Evolutionary conservation across 1,284 basidiomycete species (phyloP).

Genomic region (Lentinula novae-zelandiae): DNA sequence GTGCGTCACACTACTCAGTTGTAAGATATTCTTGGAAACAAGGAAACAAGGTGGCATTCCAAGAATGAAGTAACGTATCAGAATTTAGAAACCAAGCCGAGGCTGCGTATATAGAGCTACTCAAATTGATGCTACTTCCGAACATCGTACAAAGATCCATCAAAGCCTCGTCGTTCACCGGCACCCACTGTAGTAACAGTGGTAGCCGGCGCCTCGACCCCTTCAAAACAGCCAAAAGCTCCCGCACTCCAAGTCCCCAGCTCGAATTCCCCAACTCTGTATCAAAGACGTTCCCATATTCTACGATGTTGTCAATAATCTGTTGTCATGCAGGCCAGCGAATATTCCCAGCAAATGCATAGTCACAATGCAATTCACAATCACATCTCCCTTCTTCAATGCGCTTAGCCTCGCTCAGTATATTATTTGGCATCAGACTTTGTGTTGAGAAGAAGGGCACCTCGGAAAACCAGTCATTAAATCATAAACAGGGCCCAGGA

Average conservation of each 20-base stretch:
- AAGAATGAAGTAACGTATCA: too few species aligned
- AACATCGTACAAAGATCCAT: constrained; percentile 53
- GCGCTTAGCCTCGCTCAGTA: constrained; percentile 21
- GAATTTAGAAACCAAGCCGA: too few species aligned
- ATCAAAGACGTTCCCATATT: constrained; percentile 44
- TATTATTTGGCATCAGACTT: constrained; percentile 52
- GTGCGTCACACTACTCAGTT: too few species aligned
- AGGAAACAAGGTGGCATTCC: too few species aligned
- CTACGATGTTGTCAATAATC: constrained; percentile 64
- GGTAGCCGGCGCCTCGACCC: constrained; percentile 47
- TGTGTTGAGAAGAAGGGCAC: constrained; percentile 46
- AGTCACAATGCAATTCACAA: constrained; percentile 33
- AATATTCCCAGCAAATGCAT: background rate
- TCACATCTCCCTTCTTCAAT: constrained; percentile 39
- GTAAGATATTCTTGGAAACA: too few species aligned
- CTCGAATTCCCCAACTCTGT: constrained; percentile 32
- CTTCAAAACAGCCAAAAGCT: constrained; percentile 43
- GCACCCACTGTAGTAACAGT: constrained; percentile 52
- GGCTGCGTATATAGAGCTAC: too few species aligned
- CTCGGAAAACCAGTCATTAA: constrained; percentile 38
- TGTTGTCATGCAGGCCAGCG: constrained; percentile 17
- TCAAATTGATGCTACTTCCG: too few species aligned
- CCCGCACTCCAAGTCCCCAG: constrained; percentile 40
- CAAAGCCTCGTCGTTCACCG: constrained; percentile 48
- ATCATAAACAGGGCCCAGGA: constrained; percentile 47